Evolutionary conservation across 139 green algal genomes (phyloP), one percentile per base, ranked within the genome.

Genomic region (Chlorella sp.): DNA sequence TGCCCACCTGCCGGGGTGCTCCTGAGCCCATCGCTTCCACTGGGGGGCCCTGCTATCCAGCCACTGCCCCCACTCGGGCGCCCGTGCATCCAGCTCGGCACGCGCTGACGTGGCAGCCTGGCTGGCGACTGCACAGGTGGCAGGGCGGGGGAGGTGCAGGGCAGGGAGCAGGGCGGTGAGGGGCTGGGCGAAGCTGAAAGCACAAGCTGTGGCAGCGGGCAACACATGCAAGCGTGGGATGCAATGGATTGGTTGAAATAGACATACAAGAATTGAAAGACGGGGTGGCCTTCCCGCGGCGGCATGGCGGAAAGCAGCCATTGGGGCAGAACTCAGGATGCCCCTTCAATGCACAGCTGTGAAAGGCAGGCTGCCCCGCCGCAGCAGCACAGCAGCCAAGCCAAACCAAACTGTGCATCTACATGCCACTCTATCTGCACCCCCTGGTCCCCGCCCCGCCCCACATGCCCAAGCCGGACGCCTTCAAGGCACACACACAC

Each of bases 1-100:
- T 28, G 80, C 81, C 32, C 81, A 86, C 83, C 83, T 87, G 66
- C 84, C 84, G 3, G 84, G 84, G 68, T 81, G 84, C 84, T 88
- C 84, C 84, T 88, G 68, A 40, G 40, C 84, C 84, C 84, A 88
- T 3, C 28, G 64, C 34, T 36, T 81, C 66, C 71, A 66, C 84
- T 88, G 39, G 4, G 84, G 84, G 28, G 64, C 64, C 28, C 40
- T 32, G 14, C 24, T 12, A 0, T 88, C 68, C 42, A 88, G 42
- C 84, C 82, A 86, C 57, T 53, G 32, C 26, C 82, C 40, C 82
- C 82, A 88, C 68, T 88, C 68, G 4, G 84, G 84, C 28, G 77
- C 64, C 14, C 39, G 28, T 3, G 71, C 68, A 16, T 88, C 39
- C 68, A 88, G 84, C 84, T 81, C 68, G 11, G 84, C 84, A 0